Evolutionary conservation across 225 moss, liverwort and hornwort genomes (phyloP).

Genomic region (Marchantia paleacea): DNA sequence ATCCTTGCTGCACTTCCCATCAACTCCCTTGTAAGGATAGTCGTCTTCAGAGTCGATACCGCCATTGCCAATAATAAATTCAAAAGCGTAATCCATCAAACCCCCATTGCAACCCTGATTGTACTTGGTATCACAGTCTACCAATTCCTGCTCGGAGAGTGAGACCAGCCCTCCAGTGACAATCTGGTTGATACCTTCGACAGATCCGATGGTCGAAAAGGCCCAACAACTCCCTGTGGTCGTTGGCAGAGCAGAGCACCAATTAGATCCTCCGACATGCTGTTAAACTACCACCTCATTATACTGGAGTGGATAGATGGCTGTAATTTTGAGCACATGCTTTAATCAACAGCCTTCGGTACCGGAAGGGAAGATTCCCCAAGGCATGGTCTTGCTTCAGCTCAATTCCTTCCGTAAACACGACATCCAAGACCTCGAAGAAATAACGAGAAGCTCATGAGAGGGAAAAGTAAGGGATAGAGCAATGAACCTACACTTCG

Average conservation of each 20-base stretch:
- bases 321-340: too few species aligned
- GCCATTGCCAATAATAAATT: constrained; percentile 73
- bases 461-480: too few species aligned
- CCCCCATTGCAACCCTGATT: constrained; percentile 80
- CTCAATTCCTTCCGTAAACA: too few species aligned
- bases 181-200: constrained; percentile 78
- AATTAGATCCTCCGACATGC: too few species aligned
- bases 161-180: constrained; percentile 55
- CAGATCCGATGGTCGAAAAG: constrained; percentile 69
- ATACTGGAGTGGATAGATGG: too few species aligned
- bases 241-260: not conserved
- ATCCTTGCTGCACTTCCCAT: constrained; percentile 58
- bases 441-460: too few species aligned
- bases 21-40: constrained; percentile 61
- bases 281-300: too few species aligned
- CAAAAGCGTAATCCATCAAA: constrained; percentile 77
- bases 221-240: constrained; percentile 90
- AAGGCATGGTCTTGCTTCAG: too few species aligned
- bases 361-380: too few species aligned
- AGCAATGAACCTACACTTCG: too few species aligned
- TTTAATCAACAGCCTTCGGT: too few species aligned
- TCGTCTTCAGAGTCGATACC: constrained; percentile 73
- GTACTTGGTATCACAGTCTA: constrained; percentile 67
- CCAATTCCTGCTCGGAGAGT: constrained; percentile 79
- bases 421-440: too few species aligned